Percentiles rank a stretch among this genome's conserved stretches.
Evolutionary conservation across 192 early-diverging fungal genomes (phyloP).

Genomic region (Backusella parvicylindrica): DNA sequence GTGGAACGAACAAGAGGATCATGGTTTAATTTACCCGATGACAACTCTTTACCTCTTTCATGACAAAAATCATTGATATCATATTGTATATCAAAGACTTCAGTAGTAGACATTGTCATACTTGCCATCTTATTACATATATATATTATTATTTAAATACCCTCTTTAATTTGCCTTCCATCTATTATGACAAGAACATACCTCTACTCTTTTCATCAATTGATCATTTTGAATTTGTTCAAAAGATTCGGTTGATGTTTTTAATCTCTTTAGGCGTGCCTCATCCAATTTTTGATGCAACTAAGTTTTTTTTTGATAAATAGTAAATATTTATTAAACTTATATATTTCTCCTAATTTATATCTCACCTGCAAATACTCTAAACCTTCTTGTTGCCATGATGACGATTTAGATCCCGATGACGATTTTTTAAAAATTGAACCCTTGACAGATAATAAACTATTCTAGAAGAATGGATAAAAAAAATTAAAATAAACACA

Average conservation of each 20-base stretch:
- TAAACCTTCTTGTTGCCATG: neutral
- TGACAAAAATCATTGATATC: constrained; percentile 2
- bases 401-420: neutral
- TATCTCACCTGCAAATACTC: neutral
- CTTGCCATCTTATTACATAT: neutral
- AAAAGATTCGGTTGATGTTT: constrained; percentile 15
- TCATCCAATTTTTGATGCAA: constrained; percentile 22
- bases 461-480: constrained; percentile 11
- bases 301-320: neutral
- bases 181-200: too few species aligned
- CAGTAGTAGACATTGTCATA: neutral
- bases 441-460: constrained; percentile 9
- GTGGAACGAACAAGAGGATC: neutral
- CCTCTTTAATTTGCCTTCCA: too few species aligned
- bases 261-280: constrained; percentile 12
- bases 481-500: neutral
- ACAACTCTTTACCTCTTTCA: neutral
- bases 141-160: too few species aligned
- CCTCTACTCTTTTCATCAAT: constrained; percentile 27
- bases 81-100: neutral
- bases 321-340: neutral
- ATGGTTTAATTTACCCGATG: neutral
- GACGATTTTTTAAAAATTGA: constrained; percentile 12
- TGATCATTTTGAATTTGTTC: constrained; percentile 26
- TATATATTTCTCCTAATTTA: neutral